Evolutionary conservation across 1,139 yeast genomes (phyloP).

Genomic region (Taphrina confusa): DNA sequence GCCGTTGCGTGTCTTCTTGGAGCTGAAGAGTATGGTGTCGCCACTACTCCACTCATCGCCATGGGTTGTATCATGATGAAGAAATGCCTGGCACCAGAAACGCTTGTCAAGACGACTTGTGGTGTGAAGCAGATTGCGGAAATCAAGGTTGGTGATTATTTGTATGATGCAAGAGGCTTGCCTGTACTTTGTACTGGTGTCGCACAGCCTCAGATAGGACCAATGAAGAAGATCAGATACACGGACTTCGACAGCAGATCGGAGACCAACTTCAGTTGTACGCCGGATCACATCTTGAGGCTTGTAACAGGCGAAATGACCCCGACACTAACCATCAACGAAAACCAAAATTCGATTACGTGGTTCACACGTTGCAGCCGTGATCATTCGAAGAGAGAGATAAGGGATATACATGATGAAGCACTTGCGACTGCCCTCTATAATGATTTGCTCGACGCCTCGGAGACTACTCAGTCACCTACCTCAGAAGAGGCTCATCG

Average conservation of each 20-base stretch:
- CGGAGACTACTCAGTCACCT: neutral
- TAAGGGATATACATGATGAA: neutral
- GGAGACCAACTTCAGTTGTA: neutral
- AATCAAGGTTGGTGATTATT: neutral
- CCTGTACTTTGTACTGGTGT: neutral
- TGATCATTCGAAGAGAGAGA: neutral
- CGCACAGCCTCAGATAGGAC: neutral
- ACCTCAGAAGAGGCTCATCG: neutral
- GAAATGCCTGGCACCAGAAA: conserved; percentile 54
- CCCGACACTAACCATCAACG: neutral
- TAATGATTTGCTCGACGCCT: neutral
- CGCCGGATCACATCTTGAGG: neutral
- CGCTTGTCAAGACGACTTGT: neutral
- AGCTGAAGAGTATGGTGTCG: conserved; percentile 98
- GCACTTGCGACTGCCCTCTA: neutral
- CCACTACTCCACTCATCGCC: conserved; percentile 94
- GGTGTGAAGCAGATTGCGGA: neutral
- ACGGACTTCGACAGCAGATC: neutral
- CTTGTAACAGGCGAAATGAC: neutral
- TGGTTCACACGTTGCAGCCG: neutral
- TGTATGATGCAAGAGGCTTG: neutral
- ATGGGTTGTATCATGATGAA: conserved; percentile 97
- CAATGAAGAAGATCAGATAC: neutral
- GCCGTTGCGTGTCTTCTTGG: conserved; percentile 95
- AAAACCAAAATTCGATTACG: neutral